Base-by-base conservation (phyloP, 805 yeast genomes). In the Candida michaelii region DNA sequence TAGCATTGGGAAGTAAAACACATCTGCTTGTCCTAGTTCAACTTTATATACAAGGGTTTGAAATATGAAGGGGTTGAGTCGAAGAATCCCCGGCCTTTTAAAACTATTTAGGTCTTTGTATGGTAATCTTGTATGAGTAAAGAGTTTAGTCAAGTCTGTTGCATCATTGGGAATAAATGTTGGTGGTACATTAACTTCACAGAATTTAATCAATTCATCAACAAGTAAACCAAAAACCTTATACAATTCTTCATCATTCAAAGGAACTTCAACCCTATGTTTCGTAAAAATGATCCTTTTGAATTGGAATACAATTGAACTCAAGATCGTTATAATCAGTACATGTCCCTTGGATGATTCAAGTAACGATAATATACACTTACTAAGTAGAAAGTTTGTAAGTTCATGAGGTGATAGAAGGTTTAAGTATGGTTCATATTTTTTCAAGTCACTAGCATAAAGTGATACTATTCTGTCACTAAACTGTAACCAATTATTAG, bases 1-100 rank as follows among this genome's bases (percentile, higher is more conserved):
- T 7, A 71, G 23, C 74, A 71, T 69, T 1, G 76, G 76, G 5
- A 69, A 44, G 24, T 43, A 57, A 8, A 55, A 34, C 2, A 51
- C 41, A 15, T 45, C 54, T 27, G 39, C 39, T 15, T 15, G 4
- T 13, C 43, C 41, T 3, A 53, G 27, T 1, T 49, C 40, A 12
- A 46, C 46, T 8, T 30, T 35, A 13, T 36, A 17, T 27, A 47
- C 48, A 39, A 53, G 49, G 25, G 51, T 40, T 3, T 51, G 44
- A 15, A 39, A 30, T 5, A 59, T 43, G 36, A 38, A 58, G 2
- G 65, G 66, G 34, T 64, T 60, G 10, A 59, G 38, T 15, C 42
- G 45, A 15, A 63, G 44, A 4, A 47, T 40, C 1, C 68, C 68
- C 10, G 34, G 19, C 6, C n/a, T 13, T 41, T 36, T 40, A n/a